Evolutionary conservation across 176 grass and related monocot genomes (phyloP), one percentile per base, ranked within the genome.

Genomic region (Oryza meridionalis): DNA sequence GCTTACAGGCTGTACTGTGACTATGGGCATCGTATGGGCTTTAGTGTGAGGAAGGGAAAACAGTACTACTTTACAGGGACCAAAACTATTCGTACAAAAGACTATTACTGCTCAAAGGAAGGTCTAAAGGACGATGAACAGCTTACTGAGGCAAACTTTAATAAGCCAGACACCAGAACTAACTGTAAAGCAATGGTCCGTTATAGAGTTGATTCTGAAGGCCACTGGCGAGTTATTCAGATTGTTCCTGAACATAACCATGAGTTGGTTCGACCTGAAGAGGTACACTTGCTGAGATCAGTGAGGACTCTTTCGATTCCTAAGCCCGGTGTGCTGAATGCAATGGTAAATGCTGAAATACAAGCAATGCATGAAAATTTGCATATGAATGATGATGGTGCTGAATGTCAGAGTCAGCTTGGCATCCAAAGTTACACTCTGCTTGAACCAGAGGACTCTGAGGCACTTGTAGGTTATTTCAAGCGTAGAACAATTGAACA

Each of bases 51-150:
- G 19, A 96, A 93, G 35, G 94, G 94, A 61, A 96, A 96, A 37
- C 91, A 93, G 73, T 93, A 93, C 80, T 96, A 93, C 83, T 93
- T 91, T 82, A 91, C 88, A 19, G 94, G 94, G 26, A 92, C 86
- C 29, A 95, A 95, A 84, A 77, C 47, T 64, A 90, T 93, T 47
- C 88, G 94, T 10, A 90, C 91, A 7, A 93, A 93, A 85, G 94
- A 96, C 77, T 96, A 96, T 84, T 93, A 93, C 87, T 96, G 94
- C 85, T 96, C 94, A 29, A 96, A 96, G 74, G 94, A 93, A 89
- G 94, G 94, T 76, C 82, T 92, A 85, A 87, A 90, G 76, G 91
- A 96, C 50, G 91, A 96, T 22, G 94, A 96, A 40, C 86, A 86
- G 75, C 79, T 86, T 71, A 92, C 87, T 1, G 91, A 93, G 74